A percentile compares a stretch with the other conserved stretches of the same genome.
phyloP scores from a whole-genome alignment of 805 yeast species.

The Cyberlindnera euphorbiiphila region DNA sequence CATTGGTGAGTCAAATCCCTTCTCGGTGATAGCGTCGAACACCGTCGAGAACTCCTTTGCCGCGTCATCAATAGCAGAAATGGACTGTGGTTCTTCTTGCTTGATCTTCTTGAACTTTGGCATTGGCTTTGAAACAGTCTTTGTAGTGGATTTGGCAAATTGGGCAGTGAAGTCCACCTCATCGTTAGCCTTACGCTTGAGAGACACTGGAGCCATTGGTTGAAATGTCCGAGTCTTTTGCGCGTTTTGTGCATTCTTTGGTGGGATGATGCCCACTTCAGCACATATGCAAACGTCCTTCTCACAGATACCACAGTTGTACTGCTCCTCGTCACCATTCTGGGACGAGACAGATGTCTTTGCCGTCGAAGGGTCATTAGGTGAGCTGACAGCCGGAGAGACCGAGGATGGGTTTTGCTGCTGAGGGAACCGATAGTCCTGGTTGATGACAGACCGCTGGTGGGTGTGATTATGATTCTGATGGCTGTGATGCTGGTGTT shows the following conservation, averaged over 20 bases:
- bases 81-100: conserved; percentile 6
- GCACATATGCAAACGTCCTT: conserved; percentile 71
- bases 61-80: conserved; percentile 8
- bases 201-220: conserved; percentile 67
- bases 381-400: conserved; percentile 36
- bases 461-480: conserved; percentile 5
- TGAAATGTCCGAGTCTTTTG: conserved; percentile 32
- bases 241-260: conserved; percentile 3
- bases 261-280: conserved; percentile 29
- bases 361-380: conserved; percentile 26
- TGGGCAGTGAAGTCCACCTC: conserved; percentile 55
- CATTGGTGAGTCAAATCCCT: conserved; percentile 45
- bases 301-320: conserved; percentile 60
- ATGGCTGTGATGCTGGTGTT: conserved; percentile 4
- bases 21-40: conserved; percentile 25
- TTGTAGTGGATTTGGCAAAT: conserved; percentile 29
- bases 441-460: conserved; percentile 5
- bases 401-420: conserved; percentile 36
- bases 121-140: conserved; percentile 25
- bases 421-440: conserved; percentile 8
- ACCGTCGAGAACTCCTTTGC: conserved; percentile 21
- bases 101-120: conserved; percentile 24
- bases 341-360: conserved; percentile 21
- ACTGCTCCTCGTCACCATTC: conserved; percentile 22
- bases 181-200: conserved; percentile 36